Base-by-base conservation (phyloP, 2,329 filamentous ascomycete genomes). In the Sclerotiophoma versabilis region DNA sequence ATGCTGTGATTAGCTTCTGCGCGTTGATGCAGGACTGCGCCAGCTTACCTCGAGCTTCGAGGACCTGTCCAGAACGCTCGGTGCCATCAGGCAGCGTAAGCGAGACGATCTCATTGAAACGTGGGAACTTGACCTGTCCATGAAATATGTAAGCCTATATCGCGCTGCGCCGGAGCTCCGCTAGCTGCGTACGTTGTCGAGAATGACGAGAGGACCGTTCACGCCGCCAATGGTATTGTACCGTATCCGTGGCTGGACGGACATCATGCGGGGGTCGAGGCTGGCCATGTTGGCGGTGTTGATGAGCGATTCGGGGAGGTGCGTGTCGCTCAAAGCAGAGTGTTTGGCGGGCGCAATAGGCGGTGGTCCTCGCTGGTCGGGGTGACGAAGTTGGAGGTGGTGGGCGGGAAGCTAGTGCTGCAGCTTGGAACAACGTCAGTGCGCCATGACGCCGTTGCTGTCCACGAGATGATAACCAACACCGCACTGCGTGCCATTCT, bases 151-250 rank as follows among this genome's bases (percentile, higher is more conserved):
- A 50, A 71, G 68, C 66, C 63, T 58, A 48, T 49, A 32, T 25
- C 33, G 14, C 17, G 34, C 36, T 34, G 39, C 26, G 36, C 20
- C 41, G 14, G 14, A 41, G 27, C 37, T 64, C 38, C 34, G 15
- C 45, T 30, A 49, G 57, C 61, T 46, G 80, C 87, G 66, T 77
- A 96, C 93, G 85, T 96, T 96, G 76, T 98, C 95, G 66, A 99
- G 86, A 74, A 99, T 93, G 75, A 99, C 95, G 78, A 99, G 86
- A 71, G 95, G 95, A 56, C 95, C 95, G 81, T 99, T 99, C 79
- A 99, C 89, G 82, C 93, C 93, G 74, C 92, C 91, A 75, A 99
- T 92, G 69, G 95, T 99, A 83, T 99, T 99, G 87, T 99, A 99
- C 72, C 90, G 88, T 79, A 98, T 84, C 75, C 87, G 82, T 66